Base-by-base conservation (phyloP, 2,329 filamentous ascomycete genomes). In the Xenosphaeropsis pyriputrescens region DNA sequence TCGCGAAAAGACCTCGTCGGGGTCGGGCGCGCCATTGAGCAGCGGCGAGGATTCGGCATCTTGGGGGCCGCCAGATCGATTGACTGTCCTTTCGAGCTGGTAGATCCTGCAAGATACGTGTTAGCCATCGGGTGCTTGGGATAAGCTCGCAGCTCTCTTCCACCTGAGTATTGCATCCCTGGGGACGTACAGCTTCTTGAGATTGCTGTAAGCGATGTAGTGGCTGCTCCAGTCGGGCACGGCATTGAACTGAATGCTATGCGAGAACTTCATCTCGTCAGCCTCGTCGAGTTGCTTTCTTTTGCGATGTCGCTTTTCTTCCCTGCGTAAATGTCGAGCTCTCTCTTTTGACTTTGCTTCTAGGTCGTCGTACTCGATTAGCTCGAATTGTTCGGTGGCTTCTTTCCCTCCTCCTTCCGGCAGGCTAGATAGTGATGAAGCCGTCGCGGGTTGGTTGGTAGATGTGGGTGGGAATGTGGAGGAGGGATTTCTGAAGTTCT, bases 161-260 rank as follows among this genome's bases (percentile, higher is more conserved):
- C 22, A 6, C 22, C 22, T 26, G 4, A 11, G 22, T 9, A 3
- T 26, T 26, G 8, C 8, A 26, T 9, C 8, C 22, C 12, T 6
- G 22, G 22, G 16, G 38, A 68, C 82, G 54, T 59, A 93, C 85
- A 95, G 72, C 68, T 98, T 98, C 70, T 98, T 98, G 50, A 98
- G 72, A 55, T 95, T 96, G 64, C 88, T 95, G 62, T 98, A 98
- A 43, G 88, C 84, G 55, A 98, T 93, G 61, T 98, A 98, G 61
- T 96, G 78, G 52, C 79, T 88, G 66, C 85, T 95, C 91, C 91
- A 98, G 62, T 98, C 91, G n/a, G 91, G 91, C 50, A 98, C 91
- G 45, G 91, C 88, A 66, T 98, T 98, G 65, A 98, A 98, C 68
- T 98, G 91, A 51, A 98, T 80, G 62, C 89, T 96, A 60, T 98